phyloP scores from a whole-genome alignment of 257 asterid species.

The Solanum tarapatanum region DNA sequence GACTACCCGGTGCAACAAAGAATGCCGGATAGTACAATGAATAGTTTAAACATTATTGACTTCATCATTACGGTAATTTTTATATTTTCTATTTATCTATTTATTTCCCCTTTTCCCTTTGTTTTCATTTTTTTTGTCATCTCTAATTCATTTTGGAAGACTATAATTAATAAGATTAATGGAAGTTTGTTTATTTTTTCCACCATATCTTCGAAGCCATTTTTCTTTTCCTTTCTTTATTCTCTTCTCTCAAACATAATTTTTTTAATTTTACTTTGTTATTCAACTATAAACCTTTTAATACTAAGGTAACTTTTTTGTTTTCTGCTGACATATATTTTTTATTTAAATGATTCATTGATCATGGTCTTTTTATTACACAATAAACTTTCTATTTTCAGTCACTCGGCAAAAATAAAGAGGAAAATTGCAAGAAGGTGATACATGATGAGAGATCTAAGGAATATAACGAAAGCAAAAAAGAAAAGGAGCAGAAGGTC shows the following conservation, averaged over 20 bases:
- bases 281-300: not conserved
- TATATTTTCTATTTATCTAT: not conserved
- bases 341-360: not conserved
- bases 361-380: not conserved
- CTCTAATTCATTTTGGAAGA: not conserved
- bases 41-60: not conserved
- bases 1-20: not conserved
- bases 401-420: not conserved
- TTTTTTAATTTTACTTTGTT: not conserved
- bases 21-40: not conserved
- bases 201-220: not conserved
- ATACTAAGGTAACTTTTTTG: not conserved
- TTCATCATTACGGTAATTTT: not conserved
- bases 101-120: not conserved
- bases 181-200: not conserved
- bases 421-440: not conserved
- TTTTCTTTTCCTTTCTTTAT: not conserved
- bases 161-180: not conserved
- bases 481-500: not conserved
- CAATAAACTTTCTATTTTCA: not conserved
- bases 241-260: not conserved
- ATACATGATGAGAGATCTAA: not conserved
- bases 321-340: not conserved
- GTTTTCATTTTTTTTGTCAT: not conserved
- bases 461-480: not conserved